A percentile compares a stretch with the other conserved stretches of the same genome.
phyloP scores from a whole-genome alignment of 257 asterid genomes.

The Vinca minor region DNA sequence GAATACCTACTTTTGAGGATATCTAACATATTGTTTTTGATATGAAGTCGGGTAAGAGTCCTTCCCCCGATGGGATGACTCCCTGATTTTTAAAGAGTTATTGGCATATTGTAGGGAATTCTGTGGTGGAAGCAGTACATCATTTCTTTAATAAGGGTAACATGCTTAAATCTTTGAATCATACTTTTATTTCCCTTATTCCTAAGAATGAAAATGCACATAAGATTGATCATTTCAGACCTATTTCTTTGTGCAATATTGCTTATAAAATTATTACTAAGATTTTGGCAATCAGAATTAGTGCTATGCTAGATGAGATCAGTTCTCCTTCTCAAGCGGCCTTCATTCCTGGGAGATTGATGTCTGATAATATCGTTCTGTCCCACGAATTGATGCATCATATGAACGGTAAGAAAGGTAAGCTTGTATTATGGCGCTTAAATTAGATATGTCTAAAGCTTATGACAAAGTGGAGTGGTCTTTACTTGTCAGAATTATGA shows the following conservation, averaged over 20 bases:
- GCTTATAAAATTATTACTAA: slow-evolving; percentile 10
- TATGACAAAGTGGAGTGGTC: not conserved
- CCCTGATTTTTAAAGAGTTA: no score
- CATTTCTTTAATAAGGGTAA: no score
- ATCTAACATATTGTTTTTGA: no score
- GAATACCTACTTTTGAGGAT: no score
- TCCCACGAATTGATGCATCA: not conserved
- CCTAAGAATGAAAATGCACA: not conserved
- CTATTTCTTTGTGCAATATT: not conserved
- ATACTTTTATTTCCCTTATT: not conserved
- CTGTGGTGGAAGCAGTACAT: no score
- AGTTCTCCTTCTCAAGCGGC: not conserved
- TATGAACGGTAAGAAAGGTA: not conserved
- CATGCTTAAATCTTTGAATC: not conserved
- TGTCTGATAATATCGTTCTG: not conserved
- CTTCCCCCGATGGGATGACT: no score
- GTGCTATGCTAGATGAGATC: not conserved
- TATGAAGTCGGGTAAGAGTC: no score
- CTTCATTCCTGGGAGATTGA: not conserved
- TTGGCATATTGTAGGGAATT: no score
- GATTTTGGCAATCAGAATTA: not conserved
- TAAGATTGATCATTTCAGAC: not conserved
- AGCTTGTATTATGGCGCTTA: no score
- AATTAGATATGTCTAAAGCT: not conserved
- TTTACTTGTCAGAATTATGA: no score